phyloP scores from a whole-genome alignment of 2,329 filamentous ascomycete species.

The Verticillium alfalfae region DNA sequence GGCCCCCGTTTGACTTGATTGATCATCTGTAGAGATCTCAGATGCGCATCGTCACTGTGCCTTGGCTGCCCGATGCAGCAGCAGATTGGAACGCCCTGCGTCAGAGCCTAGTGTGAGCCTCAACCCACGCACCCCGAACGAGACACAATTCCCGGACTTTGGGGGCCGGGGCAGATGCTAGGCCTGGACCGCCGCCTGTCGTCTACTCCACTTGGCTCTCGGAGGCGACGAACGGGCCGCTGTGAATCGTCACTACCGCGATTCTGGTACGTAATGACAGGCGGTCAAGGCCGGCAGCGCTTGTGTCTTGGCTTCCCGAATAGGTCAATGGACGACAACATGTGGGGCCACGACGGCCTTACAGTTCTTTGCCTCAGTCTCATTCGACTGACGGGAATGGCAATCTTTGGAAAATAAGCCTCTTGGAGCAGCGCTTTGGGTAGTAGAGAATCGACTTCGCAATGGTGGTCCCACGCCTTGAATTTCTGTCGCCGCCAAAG shows the following conservation, averaged over 20 bases:
- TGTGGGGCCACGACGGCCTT: background rate
- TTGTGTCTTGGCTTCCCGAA: constrained; percentile 1
- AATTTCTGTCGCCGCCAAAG: background rate
- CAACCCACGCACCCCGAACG: background rate
- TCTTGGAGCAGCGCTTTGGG: background rate
- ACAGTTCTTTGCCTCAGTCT: background rate
- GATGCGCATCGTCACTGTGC: background rate
- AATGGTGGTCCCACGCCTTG: background rate
- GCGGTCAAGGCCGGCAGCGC: background rate
- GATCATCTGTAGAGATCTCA: background rate
- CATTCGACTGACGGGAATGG: background rate
- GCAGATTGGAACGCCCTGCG: background rate
- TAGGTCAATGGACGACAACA: background rate
- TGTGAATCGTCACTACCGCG: background rate
- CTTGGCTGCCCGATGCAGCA: background rate
- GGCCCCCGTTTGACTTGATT: background rate
- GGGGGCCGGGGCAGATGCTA: background rate
- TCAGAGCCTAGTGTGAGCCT: background rate
- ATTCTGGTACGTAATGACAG: background rate
- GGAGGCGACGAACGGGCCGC: background rate
- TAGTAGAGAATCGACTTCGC: background rate
- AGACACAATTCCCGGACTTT: background rate
- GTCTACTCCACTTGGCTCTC: background rate
- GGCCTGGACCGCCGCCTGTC: background rate
- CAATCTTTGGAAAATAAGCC: background rate